Evolutionary conservation across 2,329 filamentous ascomycete genomes (phyloP).

Genomic region (Phialophora tarda): DNA sequence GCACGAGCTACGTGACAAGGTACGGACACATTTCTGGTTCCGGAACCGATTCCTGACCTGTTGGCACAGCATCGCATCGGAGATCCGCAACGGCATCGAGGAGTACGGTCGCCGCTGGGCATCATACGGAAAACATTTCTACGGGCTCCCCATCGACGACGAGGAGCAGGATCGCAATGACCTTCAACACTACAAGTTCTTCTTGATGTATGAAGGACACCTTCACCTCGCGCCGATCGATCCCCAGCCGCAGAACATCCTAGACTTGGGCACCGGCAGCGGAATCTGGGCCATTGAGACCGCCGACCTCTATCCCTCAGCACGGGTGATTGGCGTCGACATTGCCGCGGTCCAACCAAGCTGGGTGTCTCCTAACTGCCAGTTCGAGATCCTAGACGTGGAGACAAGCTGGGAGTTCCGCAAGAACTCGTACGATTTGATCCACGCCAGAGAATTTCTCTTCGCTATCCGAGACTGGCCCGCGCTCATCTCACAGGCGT

Average conservation of each 20-base stretch:
- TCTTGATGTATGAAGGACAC: conserved; percentile 30
- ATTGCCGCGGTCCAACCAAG: conserved; percentile 33
- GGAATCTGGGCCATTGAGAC: conserved; percentile 37
- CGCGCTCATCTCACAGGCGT: conserved; percentile 41
- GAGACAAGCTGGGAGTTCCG: conserved; percentile 43
- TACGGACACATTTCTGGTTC: background rate
- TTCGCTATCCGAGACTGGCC: conserved; percentile 50
- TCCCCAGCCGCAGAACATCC: conserved; percentile 19
- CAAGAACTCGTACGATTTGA: conserved; percentile 39
- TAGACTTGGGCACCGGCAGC: conserved; percentile 35
- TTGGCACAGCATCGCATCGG: conserved; percentile 22
- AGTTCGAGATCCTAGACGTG: conserved; percentile 44
- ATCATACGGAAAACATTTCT: conserved; percentile 28
- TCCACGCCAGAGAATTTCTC: conserved; percentile 41
- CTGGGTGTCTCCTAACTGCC: conserved; percentile 42
- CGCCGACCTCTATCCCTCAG: conserved; percentile 38
- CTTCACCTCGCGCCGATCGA: conserved; percentile 10
- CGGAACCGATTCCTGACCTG: background rate
- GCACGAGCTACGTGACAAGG: conserved; percentile 24
- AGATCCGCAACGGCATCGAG: conserved; percentile 29
- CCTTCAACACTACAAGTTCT: conserved; percentile 35
- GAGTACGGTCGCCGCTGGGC: conserved; percentile 30
- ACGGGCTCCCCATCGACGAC: conserved; percentile 34
- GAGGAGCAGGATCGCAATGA: conserved; percentile 20
- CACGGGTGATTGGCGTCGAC: conserved; percentile 34